Evolutionary conservation across 306 rosid species (phyloP).

Genomic region (Chamaecrista fasciculata): DNA sequence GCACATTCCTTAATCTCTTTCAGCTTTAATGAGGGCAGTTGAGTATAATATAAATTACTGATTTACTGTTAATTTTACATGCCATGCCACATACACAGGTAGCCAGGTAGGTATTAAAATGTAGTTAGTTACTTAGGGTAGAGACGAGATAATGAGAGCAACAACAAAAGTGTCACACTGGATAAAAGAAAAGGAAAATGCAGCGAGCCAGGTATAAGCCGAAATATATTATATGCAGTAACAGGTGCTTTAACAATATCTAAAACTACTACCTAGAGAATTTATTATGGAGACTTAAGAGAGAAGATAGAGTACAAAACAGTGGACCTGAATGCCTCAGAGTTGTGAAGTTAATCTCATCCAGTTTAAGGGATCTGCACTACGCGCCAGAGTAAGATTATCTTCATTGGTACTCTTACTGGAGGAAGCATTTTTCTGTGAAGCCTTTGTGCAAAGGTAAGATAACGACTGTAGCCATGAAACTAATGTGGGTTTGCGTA

Average conservation of each 20-base stretch:
- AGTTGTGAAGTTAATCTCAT: conserved; percentile 54
- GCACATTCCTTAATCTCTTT: not conserved
- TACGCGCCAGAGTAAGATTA: conserved; percentile 16
- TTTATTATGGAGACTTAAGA: not conserved
- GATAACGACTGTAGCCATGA: conserved; percentile 95
- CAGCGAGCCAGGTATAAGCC: conserved; percentile 4
- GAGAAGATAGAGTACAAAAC: conserved; percentile 9
- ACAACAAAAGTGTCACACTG: not conserved
- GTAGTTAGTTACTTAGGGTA: not conserved
- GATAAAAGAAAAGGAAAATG: conserved; percentile 2
- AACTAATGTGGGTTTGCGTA: conserved; percentile 78
- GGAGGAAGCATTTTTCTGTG: conserved; percentile 36
- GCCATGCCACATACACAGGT: not conserved
- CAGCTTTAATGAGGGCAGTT: not conserved
- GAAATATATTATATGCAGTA: conserved; percentile 5
- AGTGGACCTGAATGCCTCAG: conserved; percentile 38
- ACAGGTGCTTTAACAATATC: not conserved
- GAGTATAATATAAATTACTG: not conserved
- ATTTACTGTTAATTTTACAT: not conserved
- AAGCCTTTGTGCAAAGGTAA: conserved; percentile 61
- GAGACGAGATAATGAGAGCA: not conserved
- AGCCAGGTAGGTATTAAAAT: not conserved
- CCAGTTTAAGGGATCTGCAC: conserved; percentile 36
- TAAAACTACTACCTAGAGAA: not conserved
- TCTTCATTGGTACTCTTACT: conserved; percentile 32